A percentile compares a stretch with the other conserved stretches of the same genome.
Conservation (phyloP, 73 alveolate species). For the Breviolum minutum region DNA sequence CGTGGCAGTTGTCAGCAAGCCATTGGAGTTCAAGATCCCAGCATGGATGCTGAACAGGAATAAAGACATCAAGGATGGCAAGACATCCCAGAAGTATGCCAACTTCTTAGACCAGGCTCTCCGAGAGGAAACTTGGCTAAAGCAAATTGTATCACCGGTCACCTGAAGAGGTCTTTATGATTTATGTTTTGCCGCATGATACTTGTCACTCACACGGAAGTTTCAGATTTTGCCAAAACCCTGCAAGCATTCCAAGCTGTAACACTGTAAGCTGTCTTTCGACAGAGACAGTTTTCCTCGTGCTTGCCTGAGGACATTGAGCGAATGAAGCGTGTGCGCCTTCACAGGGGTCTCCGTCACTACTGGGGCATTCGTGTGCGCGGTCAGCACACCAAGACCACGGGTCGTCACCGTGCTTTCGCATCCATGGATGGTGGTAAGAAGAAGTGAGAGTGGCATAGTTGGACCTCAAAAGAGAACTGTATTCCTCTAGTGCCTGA, state of each 20-base stretch:
- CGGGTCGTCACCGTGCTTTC: slow-evolving; percentile 97
- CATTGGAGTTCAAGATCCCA: slow-evolving; percentile 99
- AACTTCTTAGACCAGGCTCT: slow-evolving; percentile 94
- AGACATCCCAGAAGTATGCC: slow-evolving; percentile 92
- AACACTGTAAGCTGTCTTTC: background rate
- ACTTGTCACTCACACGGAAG: background rate
- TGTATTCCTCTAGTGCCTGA: too few relatives aligned
- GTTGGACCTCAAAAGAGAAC: too few relatives aligned
- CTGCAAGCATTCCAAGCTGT: background rate
- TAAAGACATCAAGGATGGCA: slow-evolving; percentile 98
- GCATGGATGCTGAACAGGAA: slow-evolving; percentile 99
- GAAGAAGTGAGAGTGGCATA: background rate
- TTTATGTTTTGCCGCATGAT: too few relatives aligned
- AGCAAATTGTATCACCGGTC: background rate
- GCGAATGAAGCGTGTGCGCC: slow-evolving; percentile 99
- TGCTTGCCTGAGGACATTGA: slow-evolving; percentile 99
- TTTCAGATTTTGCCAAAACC: background rate
- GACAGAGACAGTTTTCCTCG: background rate
- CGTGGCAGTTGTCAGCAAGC: slow-evolving; percentile 98
- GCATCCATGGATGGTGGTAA: slow-evolving; percentile 76
- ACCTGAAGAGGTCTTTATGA: background rate
- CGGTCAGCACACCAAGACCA: slow-evolving; percentile 94
- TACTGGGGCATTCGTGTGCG: slow-evolving; percentile 94
- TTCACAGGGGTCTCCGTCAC: slow-evolving; percentile 98
- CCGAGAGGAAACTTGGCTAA: slow-evolving; percentile 74